Evolutionary conservation across 805 yeast species (phyloP).

Genomic region (Lipomyces starkeyi): DNA sequence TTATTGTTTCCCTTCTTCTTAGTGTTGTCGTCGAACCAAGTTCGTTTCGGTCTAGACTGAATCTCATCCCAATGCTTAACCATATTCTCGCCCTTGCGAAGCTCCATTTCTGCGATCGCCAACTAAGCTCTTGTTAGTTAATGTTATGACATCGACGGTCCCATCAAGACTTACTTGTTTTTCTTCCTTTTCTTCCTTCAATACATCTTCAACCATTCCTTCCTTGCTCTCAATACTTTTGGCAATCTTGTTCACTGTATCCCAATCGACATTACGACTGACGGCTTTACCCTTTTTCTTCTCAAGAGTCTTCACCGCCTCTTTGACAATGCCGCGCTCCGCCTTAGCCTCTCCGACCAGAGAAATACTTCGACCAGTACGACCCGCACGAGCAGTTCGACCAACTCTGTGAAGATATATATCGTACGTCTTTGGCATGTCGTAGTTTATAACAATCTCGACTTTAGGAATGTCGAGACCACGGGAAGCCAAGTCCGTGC

Average conservation of each 20-base stretch:
- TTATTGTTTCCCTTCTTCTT: conserved; percentile 17
- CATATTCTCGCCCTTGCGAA: conserved; percentile 83
- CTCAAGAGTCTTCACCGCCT: conserved; percentile 73
- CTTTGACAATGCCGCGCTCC: conserved; percentile 90
- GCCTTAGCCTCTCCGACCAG: conserved; percentile 90
- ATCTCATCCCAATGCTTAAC: conserved; percentile 82
- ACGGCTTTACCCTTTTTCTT: conserved; percentile 62
- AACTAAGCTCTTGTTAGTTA: conserved; percentile 46
- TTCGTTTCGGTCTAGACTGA: conserved; percentile 87
- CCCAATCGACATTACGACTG: conserved; percentile 94
- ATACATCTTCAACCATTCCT: conserved; percentile 71
- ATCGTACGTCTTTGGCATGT: conserved; percentile 93
- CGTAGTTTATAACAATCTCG: conserved; percentile 91
- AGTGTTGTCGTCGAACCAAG: conserved; percentile 69
- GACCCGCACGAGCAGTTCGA: conserved; percentile 99
- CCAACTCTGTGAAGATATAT: conserved; percentile 96
- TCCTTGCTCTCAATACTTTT: conserved; percentile 64
- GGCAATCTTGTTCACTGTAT: conserved; percentile 72
- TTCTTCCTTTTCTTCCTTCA: conserved; percentile 86
- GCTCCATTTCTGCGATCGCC: conserved; percentile 86
- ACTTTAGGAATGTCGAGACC: conserved; percentile 99
- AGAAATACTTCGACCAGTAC: conserved; percentile 91
- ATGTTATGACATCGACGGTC: not conserved
- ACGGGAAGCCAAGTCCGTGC: conserved; percentile 98
- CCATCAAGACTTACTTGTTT: conserved; percentile 57